Conservation (phyloP, 2,329 filamentous ascomycete species). For the Penicillium thymicola region DNA sequence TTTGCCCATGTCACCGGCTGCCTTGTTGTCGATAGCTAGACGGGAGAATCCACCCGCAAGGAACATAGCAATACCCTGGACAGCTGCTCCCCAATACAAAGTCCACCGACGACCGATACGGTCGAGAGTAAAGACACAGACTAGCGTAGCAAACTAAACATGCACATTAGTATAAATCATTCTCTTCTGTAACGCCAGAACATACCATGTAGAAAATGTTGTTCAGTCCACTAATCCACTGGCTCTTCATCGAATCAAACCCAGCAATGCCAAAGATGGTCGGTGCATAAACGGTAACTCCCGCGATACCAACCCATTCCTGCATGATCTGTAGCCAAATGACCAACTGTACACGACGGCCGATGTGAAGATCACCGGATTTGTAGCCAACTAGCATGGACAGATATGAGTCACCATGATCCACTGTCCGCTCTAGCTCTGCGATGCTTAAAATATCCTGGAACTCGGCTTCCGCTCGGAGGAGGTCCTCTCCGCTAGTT, state of each 20-base stretch:
- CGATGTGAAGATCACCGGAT: conserved; percentile 64
- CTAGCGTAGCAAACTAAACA: conserved; percentile 58
- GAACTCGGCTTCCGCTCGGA: conserved; percentile 61
- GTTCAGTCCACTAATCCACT: conserved; percentile 61
- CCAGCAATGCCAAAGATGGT: conserved; percentile 66
- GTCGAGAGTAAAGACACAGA: conserved; percentile 68
- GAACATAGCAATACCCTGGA: conserved; percentile 65
- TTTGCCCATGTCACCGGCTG: conserved; percentile 45
- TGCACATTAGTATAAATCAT: neutral
- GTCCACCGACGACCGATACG: conserved; percentile 67
- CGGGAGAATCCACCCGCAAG: conserved; percentile 62
- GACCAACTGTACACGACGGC: conserved; percentile 65
- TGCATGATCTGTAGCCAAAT: conserved; percentile 71
- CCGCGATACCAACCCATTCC: conserved; percentile 68
- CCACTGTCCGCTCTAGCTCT: conserved; percentile 57
- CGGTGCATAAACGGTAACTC: conserved; percentile 60
- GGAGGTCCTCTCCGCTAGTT: conserved; percentile 50
- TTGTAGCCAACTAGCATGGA: conserved; percentile 66
- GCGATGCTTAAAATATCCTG: conserved; percentile 65
- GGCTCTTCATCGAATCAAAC: conserved; percentile 57
- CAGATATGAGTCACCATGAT: conserved; percentile 55
- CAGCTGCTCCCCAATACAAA: conserved; percentile 64
- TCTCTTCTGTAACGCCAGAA: neutral
- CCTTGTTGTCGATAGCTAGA: conserved; percentile 50
- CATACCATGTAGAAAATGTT: conserved; percentile 56